phyloP scores from a whole-genome alignment of 305 asterid species.

The Ilex paraguariensis region DNA sequence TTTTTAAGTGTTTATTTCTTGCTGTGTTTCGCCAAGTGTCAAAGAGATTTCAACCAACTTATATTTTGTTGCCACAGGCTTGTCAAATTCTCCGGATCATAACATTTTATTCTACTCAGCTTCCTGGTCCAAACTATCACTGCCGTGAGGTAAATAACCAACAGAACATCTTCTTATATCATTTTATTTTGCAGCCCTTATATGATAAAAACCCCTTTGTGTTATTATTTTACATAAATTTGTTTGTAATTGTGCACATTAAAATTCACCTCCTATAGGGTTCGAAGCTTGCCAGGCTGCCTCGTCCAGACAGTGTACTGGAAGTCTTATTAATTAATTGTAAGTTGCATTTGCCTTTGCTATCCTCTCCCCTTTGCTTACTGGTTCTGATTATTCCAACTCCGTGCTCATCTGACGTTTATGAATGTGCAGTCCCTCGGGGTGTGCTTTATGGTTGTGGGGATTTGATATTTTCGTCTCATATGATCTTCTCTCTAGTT shows the following conservation, averaged over 20 bases:
- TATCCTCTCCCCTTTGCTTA: neutral
- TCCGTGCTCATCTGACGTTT: conserved; percentile 8
- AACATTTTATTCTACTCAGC: conserved; percentile 92
- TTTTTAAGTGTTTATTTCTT: too few relatives aligned
- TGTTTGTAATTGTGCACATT: too few relatives aligned
- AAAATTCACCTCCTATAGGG: conserved; percentile 45
- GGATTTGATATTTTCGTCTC: conserved; percentile 96
- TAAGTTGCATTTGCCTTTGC: conserved; percentile 36
- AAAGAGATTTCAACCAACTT: too few relatives aligned
- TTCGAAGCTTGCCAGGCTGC: conserved; percentile 83
- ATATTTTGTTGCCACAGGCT: conserved; percentile 42
- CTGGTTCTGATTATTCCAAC: neutral
- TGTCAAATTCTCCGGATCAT: conserved; percentile 84
- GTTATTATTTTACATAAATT: too few relatives aligned
- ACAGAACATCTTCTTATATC: too few relatives aligned
- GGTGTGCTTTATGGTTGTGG: conserved; percentile 97
- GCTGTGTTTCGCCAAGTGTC: too few relatives aligned
- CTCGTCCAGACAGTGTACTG: conserved; percentile 63
- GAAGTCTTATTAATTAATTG: conserved; percentile 52
- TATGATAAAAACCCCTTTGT: too few relatives aligned
- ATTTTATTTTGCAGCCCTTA: too few relatives aligned
- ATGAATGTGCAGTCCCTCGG: conserved; percentile 62
- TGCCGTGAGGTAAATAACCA: conserved; percentile 73
- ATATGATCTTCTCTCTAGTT: conserved; percentile 93
- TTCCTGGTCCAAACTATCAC: conserved; percentile 97